These are phyloP conservation scores for Pyricularia sp. DNA, from an alignment of 2,329 filamentous ascomycete species.

Conservation along the genomic window DNA sequence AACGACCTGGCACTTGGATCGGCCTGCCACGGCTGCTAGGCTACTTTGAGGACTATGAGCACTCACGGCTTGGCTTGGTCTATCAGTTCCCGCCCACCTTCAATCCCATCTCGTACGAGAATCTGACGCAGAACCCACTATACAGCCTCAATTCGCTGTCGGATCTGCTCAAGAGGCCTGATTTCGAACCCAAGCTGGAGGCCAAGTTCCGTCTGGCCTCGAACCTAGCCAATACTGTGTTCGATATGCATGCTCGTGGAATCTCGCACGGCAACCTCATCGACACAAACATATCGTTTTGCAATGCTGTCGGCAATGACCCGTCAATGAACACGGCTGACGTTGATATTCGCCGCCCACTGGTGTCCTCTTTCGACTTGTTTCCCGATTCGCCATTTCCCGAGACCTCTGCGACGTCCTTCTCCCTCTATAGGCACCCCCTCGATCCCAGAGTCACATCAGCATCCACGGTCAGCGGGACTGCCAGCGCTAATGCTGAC, in stretches of 20 bases:
- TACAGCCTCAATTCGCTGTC: conserved; percentile 44
- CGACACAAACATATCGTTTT: conserved; percentile 60
- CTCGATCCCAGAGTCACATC: conserved; percentile 45
- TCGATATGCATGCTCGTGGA: conserved; percentile 60
- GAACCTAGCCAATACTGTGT: conserved; percentile 63
- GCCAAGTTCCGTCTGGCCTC: conserved; percentile 67
- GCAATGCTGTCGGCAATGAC: conserved; percentile 32
- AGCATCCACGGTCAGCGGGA: conserved; percentile 36
- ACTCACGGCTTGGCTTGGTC: conserved; percentile 63
- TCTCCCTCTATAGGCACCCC: conserved; percentile 55
- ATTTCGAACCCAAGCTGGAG: conserved; percentile 59
- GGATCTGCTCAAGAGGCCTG: conserved; percentile 40
- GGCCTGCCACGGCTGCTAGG: conserved; percentile 52
- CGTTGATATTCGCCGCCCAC: conserved; percentile 57
- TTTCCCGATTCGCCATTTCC: conserved; percentile 44
- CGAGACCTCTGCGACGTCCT: conserved; percentile 17
- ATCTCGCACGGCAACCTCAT: conserved; percentile 63
- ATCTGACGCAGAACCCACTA: conserved; percentile 36
- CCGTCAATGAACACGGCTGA: conserved; percentile 31
- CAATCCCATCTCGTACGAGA: conserved; percentile 45
- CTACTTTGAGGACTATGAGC: conserved; percentile 66
- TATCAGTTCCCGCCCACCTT: conserved; percentile 64
- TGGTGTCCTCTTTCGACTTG: conserved; percentile 66
- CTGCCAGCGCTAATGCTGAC: conserved; percentile 38
- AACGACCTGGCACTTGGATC: conserved; percentile 47